Conservation (phyloP, 345 rosid genomes). For the Gossypium sturtianum region DNA sequence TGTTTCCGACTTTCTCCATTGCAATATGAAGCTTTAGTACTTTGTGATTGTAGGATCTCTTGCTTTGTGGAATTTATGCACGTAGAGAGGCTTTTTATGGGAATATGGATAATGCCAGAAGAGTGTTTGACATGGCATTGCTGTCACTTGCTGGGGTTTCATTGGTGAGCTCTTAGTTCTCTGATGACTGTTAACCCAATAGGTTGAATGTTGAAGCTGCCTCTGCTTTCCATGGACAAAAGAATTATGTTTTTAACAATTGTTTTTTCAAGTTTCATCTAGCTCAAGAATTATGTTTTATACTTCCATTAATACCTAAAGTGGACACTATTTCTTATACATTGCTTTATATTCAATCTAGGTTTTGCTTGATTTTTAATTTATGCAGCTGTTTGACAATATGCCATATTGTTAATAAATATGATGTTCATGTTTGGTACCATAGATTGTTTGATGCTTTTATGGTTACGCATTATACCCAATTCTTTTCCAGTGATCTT, state of each 20-base stretch:
- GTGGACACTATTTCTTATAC: no score
- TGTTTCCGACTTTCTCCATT: neutral
- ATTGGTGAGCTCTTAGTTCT: slow-evolving; percentile 37
- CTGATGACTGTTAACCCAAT: neutral
- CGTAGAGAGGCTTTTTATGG: slow-evolving; percentile 80
- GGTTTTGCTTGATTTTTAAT: no score
- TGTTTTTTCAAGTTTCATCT: no score
- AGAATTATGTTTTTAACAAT: neutral
- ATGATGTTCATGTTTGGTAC: no score
- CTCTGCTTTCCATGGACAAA: slow-evolving; percentile 1
- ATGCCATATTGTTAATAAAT: no score
- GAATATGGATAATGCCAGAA: slow-evolving; percentile 81
- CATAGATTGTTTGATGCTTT: no score
- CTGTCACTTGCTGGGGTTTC: slow-evolving; percentile 72
- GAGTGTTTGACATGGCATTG: slow-evolving; percentile 91
- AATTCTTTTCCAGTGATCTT: neutral
- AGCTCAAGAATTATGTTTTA: no score
- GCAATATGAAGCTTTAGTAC: neutral
- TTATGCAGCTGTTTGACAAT: no score
- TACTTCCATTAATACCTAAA: no score
- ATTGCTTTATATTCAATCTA: no score
- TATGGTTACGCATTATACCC: no score
- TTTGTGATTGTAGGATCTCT: slow-evolving; percentile 53
- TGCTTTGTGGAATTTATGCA: slow-evolving; percentile 96
- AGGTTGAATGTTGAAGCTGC: neutral